Evolutionary conservation across 1,139 yeast genomes (phyloP).

Genomic region (Magnusiomyces paraingens): DNA sequence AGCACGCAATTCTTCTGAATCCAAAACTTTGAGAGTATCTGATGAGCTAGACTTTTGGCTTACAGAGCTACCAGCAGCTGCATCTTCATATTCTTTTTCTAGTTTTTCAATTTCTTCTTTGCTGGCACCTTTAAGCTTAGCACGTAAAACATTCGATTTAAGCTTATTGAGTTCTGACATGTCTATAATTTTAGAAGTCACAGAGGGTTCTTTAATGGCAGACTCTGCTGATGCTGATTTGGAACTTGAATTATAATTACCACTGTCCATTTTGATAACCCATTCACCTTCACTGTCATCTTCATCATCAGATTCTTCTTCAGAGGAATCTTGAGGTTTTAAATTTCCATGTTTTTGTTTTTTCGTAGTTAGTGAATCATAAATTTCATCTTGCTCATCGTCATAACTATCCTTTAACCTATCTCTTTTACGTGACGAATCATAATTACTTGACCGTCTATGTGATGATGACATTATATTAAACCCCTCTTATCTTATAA

Average conservation of each 20-base stretch:
- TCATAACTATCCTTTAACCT: neutral
- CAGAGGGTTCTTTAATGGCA: constrained; percentile 3
- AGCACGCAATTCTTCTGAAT: constrained; percentile 14
- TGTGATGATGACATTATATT: neutral
- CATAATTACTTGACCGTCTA: no score
- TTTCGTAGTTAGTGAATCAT: constrained; percentile 1
- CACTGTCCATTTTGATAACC: constrained; percentile 24
- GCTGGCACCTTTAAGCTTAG: constrained; percentile 33
- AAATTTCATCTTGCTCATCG: constrained; percentile 10
- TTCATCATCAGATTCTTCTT: constrained; percentile 1
- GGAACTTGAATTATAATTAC: constrained; percentile 5
- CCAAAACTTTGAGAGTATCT: constrained; percentile 6
- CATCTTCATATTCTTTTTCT: constrained; percentile 28
- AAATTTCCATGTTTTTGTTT: neutral
- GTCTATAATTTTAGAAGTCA: neutral
- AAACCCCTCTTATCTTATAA: neutral
- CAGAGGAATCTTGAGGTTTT: constrained; percentile 12
- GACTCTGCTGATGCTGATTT: neutral
- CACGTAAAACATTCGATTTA: no score
- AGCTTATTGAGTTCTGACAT: constrained; percentile 7
- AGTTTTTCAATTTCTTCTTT: constrained; percentile 24
- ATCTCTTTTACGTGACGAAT: no score
- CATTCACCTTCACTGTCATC: constrained; percentile 25
- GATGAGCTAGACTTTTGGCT: constrained; percentile 1
- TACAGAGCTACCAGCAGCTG: constrained; percentile 7